Conservation (phyloP, 2,329 filamentous ascomycete species). For the Penicillium sp. region DNA sequence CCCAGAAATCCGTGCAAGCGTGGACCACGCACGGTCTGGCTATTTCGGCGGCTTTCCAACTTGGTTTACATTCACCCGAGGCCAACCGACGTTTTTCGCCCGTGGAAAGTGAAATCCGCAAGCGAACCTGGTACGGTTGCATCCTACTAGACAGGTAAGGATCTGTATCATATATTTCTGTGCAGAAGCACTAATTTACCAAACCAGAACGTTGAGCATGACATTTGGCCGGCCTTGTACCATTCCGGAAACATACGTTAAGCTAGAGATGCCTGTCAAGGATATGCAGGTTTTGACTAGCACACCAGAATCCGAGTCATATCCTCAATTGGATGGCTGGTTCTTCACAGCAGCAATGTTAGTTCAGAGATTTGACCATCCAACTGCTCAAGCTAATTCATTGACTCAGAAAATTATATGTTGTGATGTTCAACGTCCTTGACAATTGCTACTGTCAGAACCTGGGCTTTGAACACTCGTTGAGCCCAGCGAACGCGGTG, state of each 20-base stretch:
- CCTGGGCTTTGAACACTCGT: conserved; percentile 35
- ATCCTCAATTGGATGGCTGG: conserved; percentile 7
- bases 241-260: conserved; percentile 49
- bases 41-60: conserved; percentile 51
- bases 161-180: background rate
- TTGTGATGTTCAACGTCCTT: conserved; percentile 36
- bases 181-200: background rate
- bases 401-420: conserved; percentile 27
- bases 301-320: conserved; percentile 4
- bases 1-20: conserved; percentile 54
- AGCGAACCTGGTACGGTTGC: conserved; percentile 53
- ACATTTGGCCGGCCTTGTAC: conserved; percentile 52
- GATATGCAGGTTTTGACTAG: conserved; percentile 10
- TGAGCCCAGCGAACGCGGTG: conserved; percentile 28
- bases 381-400: background rate
- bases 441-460: conserved; percentile 48
- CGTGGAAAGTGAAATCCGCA: conserved; percentile 49
- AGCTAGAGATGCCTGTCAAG: conserved; percentile 36
- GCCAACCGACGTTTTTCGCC: conserved; percentile 39
- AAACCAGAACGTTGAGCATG: conserved; percentile 48
- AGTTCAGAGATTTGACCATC: background rate
- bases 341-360: conserved; percentile 28
- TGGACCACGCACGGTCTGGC: conserved; percentile 57
- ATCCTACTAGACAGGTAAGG: conserved; percentile 48
- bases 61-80: conserved; percentile 52